Conservation (phyloP, 768 basidiomycete species). For the Melanogaster broomeanus region DNA sequence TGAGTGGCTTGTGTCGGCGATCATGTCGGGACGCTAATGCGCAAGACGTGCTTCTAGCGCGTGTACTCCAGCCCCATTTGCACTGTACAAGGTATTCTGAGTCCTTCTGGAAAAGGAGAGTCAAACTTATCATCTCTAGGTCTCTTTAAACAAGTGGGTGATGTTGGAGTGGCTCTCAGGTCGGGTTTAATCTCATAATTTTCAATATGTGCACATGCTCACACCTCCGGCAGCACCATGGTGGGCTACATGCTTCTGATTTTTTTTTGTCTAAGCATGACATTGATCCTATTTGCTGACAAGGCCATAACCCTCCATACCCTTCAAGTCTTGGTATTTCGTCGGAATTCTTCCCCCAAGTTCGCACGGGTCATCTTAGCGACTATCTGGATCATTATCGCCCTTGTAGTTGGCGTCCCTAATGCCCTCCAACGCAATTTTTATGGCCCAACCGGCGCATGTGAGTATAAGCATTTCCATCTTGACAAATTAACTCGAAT, state of each 20-base stretch:
- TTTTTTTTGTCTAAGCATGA: not conserved
- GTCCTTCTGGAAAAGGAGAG: not conserved
- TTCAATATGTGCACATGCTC: not conserved
- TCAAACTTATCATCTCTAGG: slow-evolving; percentile 19
- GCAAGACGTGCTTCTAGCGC: slow-evolving; percentile 13
- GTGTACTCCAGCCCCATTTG: slow-evolving; percentile 34
- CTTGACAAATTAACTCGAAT: not conserved
- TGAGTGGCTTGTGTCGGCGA: slow-evolving; percentile 14
- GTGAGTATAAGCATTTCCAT: slow-evolving; percentile 23
- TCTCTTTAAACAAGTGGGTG: slow-evolving; percentile 40
- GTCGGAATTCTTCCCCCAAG: slow-evolving; percentile 29
- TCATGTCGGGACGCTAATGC: not conserved
- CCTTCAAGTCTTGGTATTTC: slow-evolving; percentile 39
- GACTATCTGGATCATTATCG: slow-evolving; percentile 41
- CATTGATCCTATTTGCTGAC: not conserved
- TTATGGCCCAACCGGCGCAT: slow-evolving; percentile 45
- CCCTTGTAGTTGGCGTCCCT: slow-evolving; percentile 41
- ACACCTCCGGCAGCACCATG: slow-evolving; percentile 15
- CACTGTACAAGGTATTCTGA: slow-evolving; percentile 35
- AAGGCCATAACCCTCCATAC: slow-evolving; percentile 43
- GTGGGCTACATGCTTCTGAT: slow-evolving; percentile 5
- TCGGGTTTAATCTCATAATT: slow-evolving; percentile 16
- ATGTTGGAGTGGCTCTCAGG: slow-evolving; percentile 43
- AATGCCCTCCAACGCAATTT: slow-evolving; percentile 34
- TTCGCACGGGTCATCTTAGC: slow-evolving; percentile 34